Conservation (phyloP, 1,139 yeast genomes). For the Kazachstania sp. region DNA sequence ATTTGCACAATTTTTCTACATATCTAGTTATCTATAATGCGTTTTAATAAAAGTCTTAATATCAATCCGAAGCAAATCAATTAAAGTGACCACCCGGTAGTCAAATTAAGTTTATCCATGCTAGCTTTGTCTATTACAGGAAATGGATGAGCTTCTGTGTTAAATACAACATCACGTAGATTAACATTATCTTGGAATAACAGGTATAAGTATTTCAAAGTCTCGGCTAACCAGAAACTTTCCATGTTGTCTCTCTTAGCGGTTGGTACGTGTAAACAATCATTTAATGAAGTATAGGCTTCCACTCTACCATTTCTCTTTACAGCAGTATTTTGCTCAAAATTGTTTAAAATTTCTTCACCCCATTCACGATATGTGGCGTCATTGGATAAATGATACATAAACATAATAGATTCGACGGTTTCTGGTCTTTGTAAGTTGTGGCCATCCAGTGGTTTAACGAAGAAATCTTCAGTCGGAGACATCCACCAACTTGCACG, state of each 20-base stretch:
- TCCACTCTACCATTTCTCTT: conserved; percentile 31
- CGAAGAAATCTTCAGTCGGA: conserved; percentile 46
- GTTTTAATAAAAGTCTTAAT: not conserved
- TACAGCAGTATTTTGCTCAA: conserved; percentile 48
- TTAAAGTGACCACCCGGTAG: conserved; percentile 23
- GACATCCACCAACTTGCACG: conserved; percentile 20
- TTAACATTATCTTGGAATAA: conserved; percentile 65
- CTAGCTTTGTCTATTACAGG: conserved; percentile 38
- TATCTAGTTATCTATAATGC: not conserved
- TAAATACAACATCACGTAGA: conserved; percentile 65
- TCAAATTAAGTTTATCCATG: conserved; percentile 11
- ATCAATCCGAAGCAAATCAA: not conserved
- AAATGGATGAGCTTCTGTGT: conserved; percentile 90
- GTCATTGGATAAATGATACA: conserved; percentile 76
- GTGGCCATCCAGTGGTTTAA: conserved; percentile 68
- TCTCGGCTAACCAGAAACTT: conserved; percentile 91
- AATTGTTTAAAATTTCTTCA: conserved; percentile 70
- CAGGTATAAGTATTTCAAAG: conserved; percentile 77
- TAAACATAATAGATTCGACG: conserved; percentile 75
- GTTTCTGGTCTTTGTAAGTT: conserved; percentile 92
- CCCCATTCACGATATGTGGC: conserved; percentile 85
- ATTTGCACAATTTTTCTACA: too few species aligned
- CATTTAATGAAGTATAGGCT: conserved; percentile 52
- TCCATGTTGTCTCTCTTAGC: conserved; percentile 66
- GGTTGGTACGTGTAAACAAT: conserved; percentile 49